Evolutionary conservation across 129 eudicot genomes (phyloP).

Genomic region (Flaveria sonorensis): DNA sequence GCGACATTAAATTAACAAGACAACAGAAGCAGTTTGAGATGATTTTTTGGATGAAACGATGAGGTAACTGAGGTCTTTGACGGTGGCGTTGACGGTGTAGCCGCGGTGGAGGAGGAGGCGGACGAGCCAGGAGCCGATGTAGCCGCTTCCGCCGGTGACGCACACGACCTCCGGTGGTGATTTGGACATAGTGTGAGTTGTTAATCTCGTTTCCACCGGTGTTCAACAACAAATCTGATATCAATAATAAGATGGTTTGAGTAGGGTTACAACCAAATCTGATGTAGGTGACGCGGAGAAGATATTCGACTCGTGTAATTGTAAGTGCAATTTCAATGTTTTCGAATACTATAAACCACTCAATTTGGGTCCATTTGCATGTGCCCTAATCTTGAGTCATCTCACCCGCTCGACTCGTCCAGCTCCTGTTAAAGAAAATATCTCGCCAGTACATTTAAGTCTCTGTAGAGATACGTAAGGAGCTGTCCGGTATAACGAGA

Average conservation of each 20-base stretch:
- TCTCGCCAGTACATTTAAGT: too few species aligned
- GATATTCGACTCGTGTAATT: too few species aligned
- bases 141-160: constrained; percentile 95
- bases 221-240: background rate
- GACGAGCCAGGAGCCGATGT: constrained; percentile 77
- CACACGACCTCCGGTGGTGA: constrained; percentile 52
- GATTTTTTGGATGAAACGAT: background rate
- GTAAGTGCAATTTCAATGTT: too few species aligned
- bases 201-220: background rate
- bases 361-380: too few species aligned
- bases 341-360: too few species aligned
- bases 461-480: too few species aligned
- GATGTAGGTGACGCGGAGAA: too few species aligned
- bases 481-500: too few species aligned
- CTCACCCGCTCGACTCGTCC: too few species aligned
- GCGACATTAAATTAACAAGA: background rate
- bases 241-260: background rate
- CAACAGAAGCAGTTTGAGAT: background rate
- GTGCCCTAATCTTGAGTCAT: too few species aligned
- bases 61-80: constrained; percentile 64
- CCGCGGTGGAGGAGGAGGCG: constrained; percentile 87
- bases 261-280: background rate
- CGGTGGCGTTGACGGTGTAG: constrained; percentile 95
- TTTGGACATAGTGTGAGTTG: constrained; percentile 10
- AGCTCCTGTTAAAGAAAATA: too few species aligned